These are phyloP conservation scores for Rhynchospora tenuis DNA, from an alignment of 176 grass and related monocot genomes.

Conservation along the genomic window DNA sequence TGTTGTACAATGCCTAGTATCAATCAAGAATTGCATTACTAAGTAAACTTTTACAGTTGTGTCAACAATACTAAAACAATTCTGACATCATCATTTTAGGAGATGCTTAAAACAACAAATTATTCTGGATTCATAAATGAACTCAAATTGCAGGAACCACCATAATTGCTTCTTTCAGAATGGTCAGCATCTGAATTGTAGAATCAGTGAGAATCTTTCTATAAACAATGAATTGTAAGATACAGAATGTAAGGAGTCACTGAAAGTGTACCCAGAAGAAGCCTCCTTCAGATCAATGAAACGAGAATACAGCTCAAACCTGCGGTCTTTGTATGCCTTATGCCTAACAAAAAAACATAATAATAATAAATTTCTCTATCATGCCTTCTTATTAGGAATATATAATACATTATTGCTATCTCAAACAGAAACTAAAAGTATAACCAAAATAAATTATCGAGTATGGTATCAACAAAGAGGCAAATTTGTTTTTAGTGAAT, in stretches of 20 bases:
- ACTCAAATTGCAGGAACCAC: not conserved
- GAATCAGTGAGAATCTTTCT: not conserved
- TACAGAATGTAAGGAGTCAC: not conserved
- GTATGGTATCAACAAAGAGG: not conserved
- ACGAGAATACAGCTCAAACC: conserved; percentile 69
- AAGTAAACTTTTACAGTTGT: not conserved
- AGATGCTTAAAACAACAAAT: not conserved
- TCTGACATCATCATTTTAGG: not conserved
- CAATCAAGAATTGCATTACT: not conserved
- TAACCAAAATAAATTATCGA: not conserved
- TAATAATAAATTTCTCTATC: too few relatives aligned
- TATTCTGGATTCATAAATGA: not conserved
- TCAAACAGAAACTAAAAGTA: not conserved
- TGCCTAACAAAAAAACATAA: conserved; percentile 50
- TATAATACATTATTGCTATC: not conserved
- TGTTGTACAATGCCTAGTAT: not conserved
- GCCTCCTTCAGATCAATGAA: conserved; percentile 85
- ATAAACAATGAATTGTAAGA: not conserved
- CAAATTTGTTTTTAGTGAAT: not conserved
- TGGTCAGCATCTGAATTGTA: not conserved
- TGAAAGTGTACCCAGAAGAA: conserved; percentile 50
- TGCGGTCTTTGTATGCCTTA: conserved; percentile 74
- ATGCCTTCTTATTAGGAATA: not conserved
- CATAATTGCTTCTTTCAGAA: not conserved
- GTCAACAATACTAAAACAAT: not conserved